phyloP scores from a whole-genome alignment of 1,284 basidiomycete species.

The Malassezia restricta region DNA sequence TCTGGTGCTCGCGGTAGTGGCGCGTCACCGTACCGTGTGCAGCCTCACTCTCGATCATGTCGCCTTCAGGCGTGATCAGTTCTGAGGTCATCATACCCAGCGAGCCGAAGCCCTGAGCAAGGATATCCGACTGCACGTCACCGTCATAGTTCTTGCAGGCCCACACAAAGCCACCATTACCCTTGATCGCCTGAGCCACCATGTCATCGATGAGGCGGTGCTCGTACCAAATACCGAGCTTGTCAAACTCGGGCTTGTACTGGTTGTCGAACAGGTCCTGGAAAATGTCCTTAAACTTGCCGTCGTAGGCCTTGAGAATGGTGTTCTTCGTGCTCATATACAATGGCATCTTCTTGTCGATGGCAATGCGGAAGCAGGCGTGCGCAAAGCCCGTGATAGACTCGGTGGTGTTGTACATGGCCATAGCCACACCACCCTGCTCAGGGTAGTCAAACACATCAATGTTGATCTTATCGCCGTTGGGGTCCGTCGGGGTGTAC shows the following conservation, averaged over 20 bases:
- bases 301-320: constrained; percentile 54
- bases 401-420: constrained; percentile 48
- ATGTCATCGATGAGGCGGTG: constrained; percentile 61
- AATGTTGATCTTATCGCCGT: constrained; percentile 21
- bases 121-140: constrained; percentile 30
- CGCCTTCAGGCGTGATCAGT: constrained; percentile 87
- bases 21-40: constrained; percentile 63
- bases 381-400: constrained; percentile 91
- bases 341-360: constrained; percentile 82
- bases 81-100: constrained; percentile 97
- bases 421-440: constrained; percentile 48
- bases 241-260: constrained; percentile 74
- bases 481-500: constrained; percentile 32
- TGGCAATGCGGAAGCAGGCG: constrained; percentile 96
- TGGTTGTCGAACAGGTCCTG: constrained; percentile 73
- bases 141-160: constrained; percentile 51
- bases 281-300: constrained; percentile 98
- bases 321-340: constrained; percentile 46
- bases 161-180: constrained; percentile 91
- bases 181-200: constrained; percentile 92
- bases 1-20: constrained; percentile 93
- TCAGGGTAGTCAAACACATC: constrained; percentile 39
- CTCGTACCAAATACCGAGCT: constrained; percentile 82
- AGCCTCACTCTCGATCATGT: constrained; percentile 59
- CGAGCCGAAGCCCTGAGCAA: constrained; percentile 65